Evolutionary conservation across 768 basidiomycete species (phyloP), one percentile per base, ranked within the genome.

Genomic region (Tylopilus felleus): DNA sequence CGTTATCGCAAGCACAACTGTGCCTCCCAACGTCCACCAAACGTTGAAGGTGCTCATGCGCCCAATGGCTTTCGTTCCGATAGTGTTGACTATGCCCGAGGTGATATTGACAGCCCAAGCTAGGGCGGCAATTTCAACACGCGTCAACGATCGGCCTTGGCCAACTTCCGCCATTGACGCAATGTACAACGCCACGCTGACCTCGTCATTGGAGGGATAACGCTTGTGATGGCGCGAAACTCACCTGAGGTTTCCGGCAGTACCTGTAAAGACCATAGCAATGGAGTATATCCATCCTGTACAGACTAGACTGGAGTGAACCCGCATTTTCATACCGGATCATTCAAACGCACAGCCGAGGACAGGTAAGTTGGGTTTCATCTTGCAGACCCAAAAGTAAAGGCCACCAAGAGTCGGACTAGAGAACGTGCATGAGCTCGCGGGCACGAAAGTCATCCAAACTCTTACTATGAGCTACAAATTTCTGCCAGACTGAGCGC

Each of bases 381-480:
- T 79, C 60, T 75, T 78, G 68, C 80, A 82, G 12, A 82, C 81
- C 82, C 81, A 83, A 62, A 83, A 84, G 64, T 83, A 84, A 46
- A 83, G 67, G 7, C 80, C 82, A 22, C 81, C 81, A 73, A 83
- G 76, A 4, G 80, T 80, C 1, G 80, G 80, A 51, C 77, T 79
- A 46, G n/a, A 3, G 12, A 48, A 53, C 17, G 19, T 48, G 21
- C n/a, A 40, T 56, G 57, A 62, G 45, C 45, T 14, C 21, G 9
- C 13, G 12, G 16, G 38, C 22, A 21, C 12, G 23, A 16, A 3
- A 5, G 4, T 22, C 40, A 25, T 33, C 19, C 8, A 23, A 41
- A 39, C 28, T 8, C 79, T 67, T 56, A 80, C 79, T 80, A 82
- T 41, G 80, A 77, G 47, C 81, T 81, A 56, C 81, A 82, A 25